Evolutionary conservation across 1,284 basidiomycete species (phyloP), one percentile per base, ranked within the genome.

Genomic region (Thecaphora thlaspeos): DNA sequence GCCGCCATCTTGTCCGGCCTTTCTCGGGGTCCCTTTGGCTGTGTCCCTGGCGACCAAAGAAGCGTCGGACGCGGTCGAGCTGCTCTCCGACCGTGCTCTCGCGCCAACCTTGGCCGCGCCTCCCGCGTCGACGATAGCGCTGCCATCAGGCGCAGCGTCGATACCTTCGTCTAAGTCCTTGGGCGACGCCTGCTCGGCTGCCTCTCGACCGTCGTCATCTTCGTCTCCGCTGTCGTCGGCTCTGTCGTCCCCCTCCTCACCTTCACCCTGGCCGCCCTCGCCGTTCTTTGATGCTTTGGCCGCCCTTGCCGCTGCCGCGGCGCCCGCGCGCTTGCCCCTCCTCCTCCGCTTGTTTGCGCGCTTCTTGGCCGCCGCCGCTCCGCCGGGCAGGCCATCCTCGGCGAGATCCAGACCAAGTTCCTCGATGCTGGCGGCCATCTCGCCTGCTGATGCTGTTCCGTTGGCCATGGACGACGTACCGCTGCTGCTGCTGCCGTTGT

Each of bases 261-360:
- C 76, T 28, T 82, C 85, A 4, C 81, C 68, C 7, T 65, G 72
- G 7, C 32, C 57, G 19, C 68, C 81, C 19, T 76, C 80, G 26
- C 82, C 82, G 30, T 80, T 84, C 30, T 50, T 44, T 51, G 87
- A 86, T 48, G 81, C 83, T 44, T 85, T 86, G 47, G 82, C 85
- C 19, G 73, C 75, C 57, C 80, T 81, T 37, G 71, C 68, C 39
- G 63, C 52, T n/a, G 62, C 62, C 37, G 71, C 61, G 46, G 73
- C 51, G 15, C 72, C 65, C 44, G 62, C 59, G 44, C 72, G 54
- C 61, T 77, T 51, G 53, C 78, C 53, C 51, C 75, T 59, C 63
- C 78, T 46, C 65, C 68, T 55, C 70, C 49, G 57, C 46, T 62
- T 70, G 55, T 62, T 64, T 10, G 39, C 19, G 22, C 53, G 63